A percentile compares a stretch with the other conserved stretches of the same genome.
Evolutionary conservation across 495 filamentous ascomycete species (phyloP).

Genomic region (Staphylotrichum tortipilum): DNA sequence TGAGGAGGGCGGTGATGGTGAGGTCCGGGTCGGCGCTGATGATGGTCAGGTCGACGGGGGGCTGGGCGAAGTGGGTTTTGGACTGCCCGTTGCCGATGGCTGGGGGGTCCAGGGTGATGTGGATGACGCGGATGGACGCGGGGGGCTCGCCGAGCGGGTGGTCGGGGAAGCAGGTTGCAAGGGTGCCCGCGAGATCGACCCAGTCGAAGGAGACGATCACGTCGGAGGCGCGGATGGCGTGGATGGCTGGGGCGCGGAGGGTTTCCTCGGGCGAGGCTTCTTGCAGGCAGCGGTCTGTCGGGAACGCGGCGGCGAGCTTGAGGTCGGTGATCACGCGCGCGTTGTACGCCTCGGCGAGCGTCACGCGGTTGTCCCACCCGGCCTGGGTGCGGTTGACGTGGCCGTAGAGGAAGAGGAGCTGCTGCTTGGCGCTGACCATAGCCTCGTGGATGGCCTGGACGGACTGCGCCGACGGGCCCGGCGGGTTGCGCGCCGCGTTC

Average conservation of each 20-base stretch:
- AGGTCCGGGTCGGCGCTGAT: not conserved
- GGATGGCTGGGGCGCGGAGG: not conserved
- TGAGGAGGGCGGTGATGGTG: not conserved
- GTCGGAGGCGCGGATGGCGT: not conserved
- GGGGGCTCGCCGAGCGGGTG: not conserved
- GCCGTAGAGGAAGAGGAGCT: not conserved
- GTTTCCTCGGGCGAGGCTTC: not conserved
- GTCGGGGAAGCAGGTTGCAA: not conserved
- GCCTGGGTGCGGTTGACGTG: not conserved
- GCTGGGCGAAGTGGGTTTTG: not conserved
- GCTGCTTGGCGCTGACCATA: not conserved
- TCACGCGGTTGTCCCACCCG: not conserved
- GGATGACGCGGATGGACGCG: not conserved
- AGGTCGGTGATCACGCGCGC: not conserved
- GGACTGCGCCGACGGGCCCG: not conserved
- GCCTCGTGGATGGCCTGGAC: not conserved
- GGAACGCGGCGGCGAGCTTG: not conserved
- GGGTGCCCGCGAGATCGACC: not conserved
- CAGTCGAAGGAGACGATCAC: constrained; percentile 2
- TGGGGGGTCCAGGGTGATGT: not conserved
- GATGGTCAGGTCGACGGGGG: not conserved
- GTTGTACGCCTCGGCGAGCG: not conserved
- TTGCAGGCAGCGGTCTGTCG: not conserved
- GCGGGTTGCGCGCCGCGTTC: not conserved
- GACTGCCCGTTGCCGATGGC: not conserved